Conservation (phyloP, 2,329 filamentous ascomycete genomes). For the Penicillium crustosum region DNA sequence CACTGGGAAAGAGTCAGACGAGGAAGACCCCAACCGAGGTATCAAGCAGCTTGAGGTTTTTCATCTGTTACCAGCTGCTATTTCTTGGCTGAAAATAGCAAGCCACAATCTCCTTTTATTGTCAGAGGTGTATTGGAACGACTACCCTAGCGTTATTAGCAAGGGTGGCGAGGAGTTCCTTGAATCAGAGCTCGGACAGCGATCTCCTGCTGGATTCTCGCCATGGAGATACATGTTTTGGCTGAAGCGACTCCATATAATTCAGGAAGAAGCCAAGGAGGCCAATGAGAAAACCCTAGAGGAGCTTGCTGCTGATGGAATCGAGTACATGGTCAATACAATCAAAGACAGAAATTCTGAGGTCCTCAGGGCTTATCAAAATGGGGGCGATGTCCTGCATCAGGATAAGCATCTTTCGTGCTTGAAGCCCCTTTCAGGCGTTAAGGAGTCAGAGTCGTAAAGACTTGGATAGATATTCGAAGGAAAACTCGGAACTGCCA, state of each 20-base stretch:
- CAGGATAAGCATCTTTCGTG: slow-evolving; percentile 16
- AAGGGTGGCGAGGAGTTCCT: slow-evolving; percentile 20
- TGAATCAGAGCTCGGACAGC: slow-evolving; percentile 25
- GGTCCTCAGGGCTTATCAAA: slow-evolving; percentile 16
- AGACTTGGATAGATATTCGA: neutral
- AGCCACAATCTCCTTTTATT: slow-evolving; percentile 21
- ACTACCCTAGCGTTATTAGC: slow-evolving; percentile 20
- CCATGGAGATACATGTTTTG: slow-evolving; percentile 31
- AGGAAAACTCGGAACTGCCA: neutral
- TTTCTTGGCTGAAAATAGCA: slow-evolving; percentile 22
- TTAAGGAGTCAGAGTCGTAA: neutral
- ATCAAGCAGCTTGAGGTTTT: slow-evolving; percentile 12
- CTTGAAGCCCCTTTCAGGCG: neutral
- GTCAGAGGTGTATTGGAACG: slow-evolving; percentile 23
- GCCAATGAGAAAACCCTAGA: slow-evolving; percentile 20
- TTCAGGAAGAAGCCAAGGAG: slow-evolving; percentile 20
- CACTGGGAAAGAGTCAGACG: slow-evolving; percentile 15
- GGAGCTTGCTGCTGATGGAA: slow-evolving; percentile 21
- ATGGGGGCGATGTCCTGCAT: slow-evolving; percentile 10
- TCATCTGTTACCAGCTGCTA: slow-evolving; percentile 19
- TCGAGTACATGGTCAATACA: slow-evolving; percentile 19
- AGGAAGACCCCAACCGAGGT: slow-evolving; percentile 13
- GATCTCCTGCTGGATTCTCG: slow-evolving; percentile 23
- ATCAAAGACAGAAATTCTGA: slow-evolving; percentile 20
- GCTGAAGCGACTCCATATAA: slow-evolving; percentile 28